These are phyloP conservation scores for Lodderomyces beijingensis DNA, from an alignment of 1,139 yeast genomes.

Conservation along the genomic window DNA sequence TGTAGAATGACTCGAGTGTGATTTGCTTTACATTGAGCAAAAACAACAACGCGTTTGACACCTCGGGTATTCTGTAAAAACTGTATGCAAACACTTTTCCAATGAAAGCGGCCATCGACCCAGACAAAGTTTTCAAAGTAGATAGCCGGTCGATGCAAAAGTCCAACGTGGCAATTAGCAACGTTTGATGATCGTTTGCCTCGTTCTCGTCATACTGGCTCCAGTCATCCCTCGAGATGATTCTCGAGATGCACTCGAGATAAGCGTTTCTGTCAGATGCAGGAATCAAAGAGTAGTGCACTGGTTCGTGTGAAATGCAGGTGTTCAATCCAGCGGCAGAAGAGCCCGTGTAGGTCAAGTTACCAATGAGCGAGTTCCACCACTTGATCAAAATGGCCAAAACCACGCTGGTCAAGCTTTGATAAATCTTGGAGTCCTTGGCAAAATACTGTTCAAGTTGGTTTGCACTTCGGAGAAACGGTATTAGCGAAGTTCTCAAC, in stretches of 20 bases:
- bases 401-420: constrained; percentile 32
- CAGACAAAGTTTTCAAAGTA: constrained; percentile 50
- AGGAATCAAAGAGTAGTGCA: constrained; percentile 11
- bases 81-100: constrained; percentile 75
- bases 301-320: constrained; percentile 4
- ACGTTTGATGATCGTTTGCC: constrained; percentile 19
- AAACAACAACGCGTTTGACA: constrained; percentile 59
- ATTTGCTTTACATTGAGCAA: constrained; percentile 53
- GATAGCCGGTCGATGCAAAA: constrained; percentile 50
- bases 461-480: constrained; percentile 49
- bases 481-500: constrained; percentile 60
- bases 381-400: constrained; percentile 49
- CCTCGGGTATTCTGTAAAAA: constrained; percentile 57
- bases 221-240: constrained; percentile 69
- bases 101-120: constrained; percentile 66
- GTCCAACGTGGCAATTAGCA: constrained; percentile 52
- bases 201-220: constrained; percentile 14
- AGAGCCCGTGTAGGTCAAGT: constrained; percentile 20
- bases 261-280: constrained; percentile 61
- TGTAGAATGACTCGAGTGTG: constrained; percentile 26
- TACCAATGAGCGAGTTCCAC: constrained; percentile 60
- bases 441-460: constrained; percentile 22
- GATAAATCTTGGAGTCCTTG: constrained; percentile 23
- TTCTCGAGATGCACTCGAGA: constrained; percentile 67
- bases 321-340: not conserved